phyloP scores from a whole-genome alignment of 2,329 filamentous ascomycete species.

The Colletotrichum musae region DNA sequence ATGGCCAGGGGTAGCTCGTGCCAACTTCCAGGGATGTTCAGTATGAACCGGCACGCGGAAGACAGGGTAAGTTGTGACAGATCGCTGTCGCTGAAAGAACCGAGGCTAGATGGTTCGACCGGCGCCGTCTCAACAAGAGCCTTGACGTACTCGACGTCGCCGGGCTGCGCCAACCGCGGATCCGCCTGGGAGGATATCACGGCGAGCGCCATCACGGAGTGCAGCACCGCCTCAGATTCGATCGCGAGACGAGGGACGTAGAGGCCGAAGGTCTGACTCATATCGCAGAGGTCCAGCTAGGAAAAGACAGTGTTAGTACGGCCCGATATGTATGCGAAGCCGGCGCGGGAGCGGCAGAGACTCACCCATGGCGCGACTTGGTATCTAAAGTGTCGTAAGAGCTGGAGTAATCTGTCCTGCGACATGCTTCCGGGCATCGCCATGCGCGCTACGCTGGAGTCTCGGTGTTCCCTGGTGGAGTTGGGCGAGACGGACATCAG shows the following conservation, averaged over 20 bases:
- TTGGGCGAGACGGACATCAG: slow-evolving; percentile 26
- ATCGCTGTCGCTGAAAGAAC: slow-evolving; percentile 19
- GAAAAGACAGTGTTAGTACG: too few species aligned
- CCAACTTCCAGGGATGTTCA: slow-evolving; percentile 24
- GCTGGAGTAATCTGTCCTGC: slow-evolving; percentile 44
- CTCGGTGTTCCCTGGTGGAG: neutral
- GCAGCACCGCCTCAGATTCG: slow-evolving; percentile 45
- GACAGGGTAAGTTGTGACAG: too few species aligned
- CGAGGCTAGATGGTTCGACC: neutral
- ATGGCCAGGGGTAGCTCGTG: slow-evolving; percentile 6
- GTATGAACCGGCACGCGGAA: too few species aligned
- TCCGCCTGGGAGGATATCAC: slow-evolving; percentile 28
- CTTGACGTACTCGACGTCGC: slow-evolving; percentile 24
- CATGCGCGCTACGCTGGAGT: neutral
- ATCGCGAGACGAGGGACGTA: slow-evolving; percentile 50
- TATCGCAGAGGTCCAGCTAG: slow-evolving; percentile 60
- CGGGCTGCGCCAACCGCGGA: neutral
- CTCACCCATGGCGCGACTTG: slow-evolving; percentile 61
- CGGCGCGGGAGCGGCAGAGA: slow-evolving; percentile 1
- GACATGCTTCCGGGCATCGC: slow-evolving; percentile 1
- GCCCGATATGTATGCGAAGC: too few species aligned
- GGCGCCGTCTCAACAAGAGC: slow-evolving; percentile 15
- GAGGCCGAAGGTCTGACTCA: slow-evolving; percentile 57
- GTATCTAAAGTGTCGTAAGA: slow-evolving; percentile 61
- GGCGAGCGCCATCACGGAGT: slow-evolving; percentile 46